These are phyloP conservation scores for Solanum gracilifrons DNA, from an alignment of 257 asterid genomes.

Conservation along the genomic window DNA sequence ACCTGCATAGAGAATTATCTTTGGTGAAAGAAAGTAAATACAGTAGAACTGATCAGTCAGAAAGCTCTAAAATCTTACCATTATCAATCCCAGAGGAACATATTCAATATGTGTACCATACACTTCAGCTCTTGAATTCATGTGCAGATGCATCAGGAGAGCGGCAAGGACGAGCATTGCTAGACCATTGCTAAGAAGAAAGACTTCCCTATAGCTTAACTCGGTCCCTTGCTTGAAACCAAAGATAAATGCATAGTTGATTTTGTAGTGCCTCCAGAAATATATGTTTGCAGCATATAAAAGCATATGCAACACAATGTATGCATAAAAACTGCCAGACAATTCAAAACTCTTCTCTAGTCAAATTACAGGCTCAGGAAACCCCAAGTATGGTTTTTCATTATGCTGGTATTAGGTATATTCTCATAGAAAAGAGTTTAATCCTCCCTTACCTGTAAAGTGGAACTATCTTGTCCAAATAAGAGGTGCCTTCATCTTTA, in stretches of 20 bases:
- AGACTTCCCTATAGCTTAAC: constrained; percentile 63
- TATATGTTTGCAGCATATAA: constrained; percentile 64
- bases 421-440: background rate
- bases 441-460: constrained; percentile 51
- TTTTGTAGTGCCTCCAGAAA: constrained; percentile 75
- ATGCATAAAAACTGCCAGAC: constrained; percentile 58
- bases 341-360: constrained; percentile 7
- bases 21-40: background rate
- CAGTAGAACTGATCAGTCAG: background rate
- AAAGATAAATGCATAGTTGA: constrained; percentile 79
- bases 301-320: constrained; percentile 62
- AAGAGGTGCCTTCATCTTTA: constrained; percentile 26
- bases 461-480: constrained; percentile 53
- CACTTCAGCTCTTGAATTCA: constrained; percentile 39
- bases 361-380: background rate
- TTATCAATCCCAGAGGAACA: constrained; percentile 58
- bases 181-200: constrained; percentile 65
- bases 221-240: constrained; percentile 79
- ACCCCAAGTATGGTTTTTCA: background rate
- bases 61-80: constrained; percentile 28
- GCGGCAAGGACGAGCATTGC: constrained; percentile 57
- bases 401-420: background rate
- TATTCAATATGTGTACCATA: constrained; percentile 37
- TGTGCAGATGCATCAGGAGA: constrained; percentile 57
- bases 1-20: constrained; percentile 28